Evolutionary conservation across 2,329 filamentous ascomycete genomes (phyloP).

Genomic region (Trichoderma koningii): DNA sequence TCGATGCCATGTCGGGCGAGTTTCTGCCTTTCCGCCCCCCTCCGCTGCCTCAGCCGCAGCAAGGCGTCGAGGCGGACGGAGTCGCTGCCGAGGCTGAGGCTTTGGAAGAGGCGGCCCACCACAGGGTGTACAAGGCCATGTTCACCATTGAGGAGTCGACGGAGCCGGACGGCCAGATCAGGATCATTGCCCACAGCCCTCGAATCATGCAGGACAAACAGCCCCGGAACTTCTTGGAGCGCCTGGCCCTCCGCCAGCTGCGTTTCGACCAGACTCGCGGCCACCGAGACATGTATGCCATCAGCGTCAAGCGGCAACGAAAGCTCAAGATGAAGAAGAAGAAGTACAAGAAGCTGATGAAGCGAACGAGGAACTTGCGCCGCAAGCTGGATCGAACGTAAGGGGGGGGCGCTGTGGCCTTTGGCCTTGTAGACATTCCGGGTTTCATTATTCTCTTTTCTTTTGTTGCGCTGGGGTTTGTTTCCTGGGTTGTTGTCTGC

Average conservation of each 20-base stretch:
- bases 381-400: constrained; percentile 75
- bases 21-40: constrained; percentile 83
- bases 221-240: constrained; percentile 65
- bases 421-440: constrained; percentile 34
- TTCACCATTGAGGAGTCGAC: constrained; percentile 69
- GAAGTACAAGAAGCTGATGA: constrained; percentile 99
- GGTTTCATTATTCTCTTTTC: constrained; percentile 23
- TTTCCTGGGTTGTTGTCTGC: constrained; percentile 37
- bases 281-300: constrained; percentile 67
- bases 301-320: constrained; percentile 88
- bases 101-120: constrained; percentile 46
- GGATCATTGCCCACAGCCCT: constrained; percentile 62
- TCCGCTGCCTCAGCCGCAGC: constrained; percentile 68
- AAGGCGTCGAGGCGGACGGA: constrained; percentile 44
- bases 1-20: constrained; percentile 67
- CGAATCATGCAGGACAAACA: constrained; percentile 55
- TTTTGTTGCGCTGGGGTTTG: constrained; percentile 33
- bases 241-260: constrained; percentile 66
- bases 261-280: constrained; percentile 58
- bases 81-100: constrained; percentile 39
- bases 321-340: constrained; percentile 99
- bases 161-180: constrained; percentile 60
- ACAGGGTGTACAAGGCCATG: constrained; percentile 63
- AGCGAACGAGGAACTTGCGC: constrained; percentile 82
- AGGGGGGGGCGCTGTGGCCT: constrained; percentile 29